phyloP scores from a whole-genome alignment of 139 green algal species.

The Ostreobium quekettii region DNA sequence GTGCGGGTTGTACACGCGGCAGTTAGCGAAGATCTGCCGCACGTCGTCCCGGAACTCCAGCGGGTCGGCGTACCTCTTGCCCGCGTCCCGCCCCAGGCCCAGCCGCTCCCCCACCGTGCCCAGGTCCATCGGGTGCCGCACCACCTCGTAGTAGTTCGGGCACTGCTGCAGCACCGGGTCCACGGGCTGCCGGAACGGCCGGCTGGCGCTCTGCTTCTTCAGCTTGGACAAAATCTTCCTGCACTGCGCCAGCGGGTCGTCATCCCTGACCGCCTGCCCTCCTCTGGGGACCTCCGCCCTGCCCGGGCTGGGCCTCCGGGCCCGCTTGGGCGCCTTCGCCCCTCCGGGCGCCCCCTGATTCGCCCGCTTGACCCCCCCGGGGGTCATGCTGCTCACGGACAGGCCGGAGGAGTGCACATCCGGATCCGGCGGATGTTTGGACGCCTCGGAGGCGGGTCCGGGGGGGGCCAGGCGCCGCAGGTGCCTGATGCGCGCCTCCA shows the following conservation, averaged over 20 bases:
- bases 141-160: constrained; percentile 11
- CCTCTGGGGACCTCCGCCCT: too few species aligned
- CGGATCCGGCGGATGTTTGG: too few species aligned
- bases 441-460: too few species aligned
- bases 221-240: constrained; percentile 14
- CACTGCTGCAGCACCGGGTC: constrained; percentile 11
- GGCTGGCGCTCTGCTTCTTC: constrained; percentile 1
- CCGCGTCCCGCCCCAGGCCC: too few species aligned
- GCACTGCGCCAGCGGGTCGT: constrained; percentile 10
- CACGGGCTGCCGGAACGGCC: constrained; percentile 1
- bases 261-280: too few species aligned
- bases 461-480: neutral
- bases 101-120: constrained; percentile 3
- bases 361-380: neutral
- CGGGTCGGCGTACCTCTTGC: neutral
- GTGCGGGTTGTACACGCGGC: constrained; percentile 12
- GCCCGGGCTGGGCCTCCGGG: too few species aligned
- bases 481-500: constrained; percentile 4
- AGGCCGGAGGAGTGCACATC: too few species aligned
- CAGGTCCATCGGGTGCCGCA: constrained; percentile 16
- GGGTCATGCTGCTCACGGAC: constrained; percentile 3
- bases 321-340: too few species aligned
- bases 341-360: too few species aligned
- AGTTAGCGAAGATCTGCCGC: constrained; percentile 16
- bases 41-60: constrained; percentile 19